A percentile compares a stretch with the other conserved stretches of the same genome.
phyloP scores from a whole-genome alignment of 495 filamentous ascomycete genomes.

The Neurospora sp. region DNA sequence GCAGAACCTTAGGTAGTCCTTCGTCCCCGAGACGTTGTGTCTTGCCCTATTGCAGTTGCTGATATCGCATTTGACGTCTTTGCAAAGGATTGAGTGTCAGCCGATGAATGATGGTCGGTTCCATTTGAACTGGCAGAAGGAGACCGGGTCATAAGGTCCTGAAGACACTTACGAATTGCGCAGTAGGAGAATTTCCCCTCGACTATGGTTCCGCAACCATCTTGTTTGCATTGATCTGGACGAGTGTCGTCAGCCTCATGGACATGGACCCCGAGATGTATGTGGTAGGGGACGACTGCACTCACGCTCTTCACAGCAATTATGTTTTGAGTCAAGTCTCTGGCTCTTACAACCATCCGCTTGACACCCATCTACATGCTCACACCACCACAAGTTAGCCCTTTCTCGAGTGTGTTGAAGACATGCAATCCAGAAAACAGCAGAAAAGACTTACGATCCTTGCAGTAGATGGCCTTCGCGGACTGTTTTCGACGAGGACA shows the following conservation, averaged over 20 bases:
- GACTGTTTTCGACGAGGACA: constrained; percentile 8
- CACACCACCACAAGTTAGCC: background rate
- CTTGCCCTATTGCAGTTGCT: constrained; percentile 8
- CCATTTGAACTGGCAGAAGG: no score
- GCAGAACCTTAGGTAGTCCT: constrained; percentile 20
- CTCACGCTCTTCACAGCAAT: constrained; percentile 18
- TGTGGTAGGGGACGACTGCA: background rate
- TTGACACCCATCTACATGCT: constrained; percentile 10
- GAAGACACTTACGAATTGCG: constrained; percentile 6
- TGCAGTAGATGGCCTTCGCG: constrained; percentile 5
- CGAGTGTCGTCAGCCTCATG: background rate
- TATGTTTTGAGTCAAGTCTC: constrained; percentile 8
- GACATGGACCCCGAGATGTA: no score
- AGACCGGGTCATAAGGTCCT: no score
- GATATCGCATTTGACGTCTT: constrained; percentile 17
- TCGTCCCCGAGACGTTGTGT: constrained; percentile 3
- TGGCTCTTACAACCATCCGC: constrained; percentile 13
- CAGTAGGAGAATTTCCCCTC: constrained; percentile 15
- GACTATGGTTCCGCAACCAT: constrained; percentile 12
- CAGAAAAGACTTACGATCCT: background rate
- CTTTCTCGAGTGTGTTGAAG: background rate
- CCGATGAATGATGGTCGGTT: no score
- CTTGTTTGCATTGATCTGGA: constrained; percentile 14
- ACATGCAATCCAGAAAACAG: no score
- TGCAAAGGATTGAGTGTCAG: no score